Evolutionary conservation across 768 basidiomycete species (phyloP), one percentile per base, ranked within the genome.

Genomic region (Mycena albidolilacea): DNA sequence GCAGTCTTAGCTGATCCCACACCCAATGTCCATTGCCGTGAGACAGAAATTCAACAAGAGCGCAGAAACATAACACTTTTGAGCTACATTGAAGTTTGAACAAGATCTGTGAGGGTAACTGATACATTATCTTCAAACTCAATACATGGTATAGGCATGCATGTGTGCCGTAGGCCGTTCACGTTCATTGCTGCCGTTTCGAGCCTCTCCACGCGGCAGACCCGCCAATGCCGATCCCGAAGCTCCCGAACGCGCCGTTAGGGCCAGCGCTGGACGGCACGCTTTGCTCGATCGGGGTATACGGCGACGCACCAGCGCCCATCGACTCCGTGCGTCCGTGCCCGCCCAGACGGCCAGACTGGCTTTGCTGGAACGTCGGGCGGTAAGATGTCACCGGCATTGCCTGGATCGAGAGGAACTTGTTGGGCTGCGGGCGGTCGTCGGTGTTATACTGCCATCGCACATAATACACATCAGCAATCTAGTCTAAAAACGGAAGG

Each of bases 381-480:
- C 94, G 89, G 84, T 89, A 94, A 0, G 90, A 88, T 1, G 92
- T 89, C 38, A 84, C 79, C 2, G 94, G 94, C 60, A 92, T 83
- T 0, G 93, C 82, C 79, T 94, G 92, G 71, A 96, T 95, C 10
- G 92, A 88, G 37, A 96, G 83, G 83, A 95, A 97, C 79, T 94
- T 95, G 82, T 93, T 93, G 0, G 90, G 90, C 7, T 89, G 87
- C 1, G 95, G 95, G 38, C 93, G 88, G 76, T 96, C 95, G 67
- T 96, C 95, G n/a, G 91, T 94, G 79, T 97, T 95, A 76, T 91
- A 96, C 93, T 95, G 77, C 7, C 57, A 17, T 11, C 43, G 12
- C 57, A 17, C 6, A 9, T 17, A 17, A 46, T 63, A 60, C 60
- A 55, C 21, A 15, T 8, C 30, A 55, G 52, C 61, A 46, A 64